Evolutionary conservation across 2,329 filamentous ascomycete genomes (phyloP).

Genomic region (Paecilomyces fulvus): DNA sequence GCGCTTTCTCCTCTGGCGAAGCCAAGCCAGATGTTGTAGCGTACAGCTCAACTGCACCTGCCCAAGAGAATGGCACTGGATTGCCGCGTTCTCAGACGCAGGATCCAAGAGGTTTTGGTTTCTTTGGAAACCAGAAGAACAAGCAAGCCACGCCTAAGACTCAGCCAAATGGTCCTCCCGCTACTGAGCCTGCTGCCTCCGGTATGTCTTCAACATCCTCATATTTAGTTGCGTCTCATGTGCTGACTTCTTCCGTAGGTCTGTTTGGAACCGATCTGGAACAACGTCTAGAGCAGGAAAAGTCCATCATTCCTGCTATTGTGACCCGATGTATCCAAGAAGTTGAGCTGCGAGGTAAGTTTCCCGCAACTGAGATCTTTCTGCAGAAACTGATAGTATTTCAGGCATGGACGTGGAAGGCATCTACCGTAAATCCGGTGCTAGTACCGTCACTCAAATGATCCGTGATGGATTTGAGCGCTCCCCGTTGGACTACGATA

Average conservation of each 20-base stretch:
- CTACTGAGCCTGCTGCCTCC: conserved; percentile 28
- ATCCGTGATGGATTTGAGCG: conserved; percentile 90
- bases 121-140: conserved; percentile 52
- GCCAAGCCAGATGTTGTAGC: conserved; percentile 53
- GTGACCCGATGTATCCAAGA: conserved; percentile 93
- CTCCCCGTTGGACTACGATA: conserved; percentile 67
- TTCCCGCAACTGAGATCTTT: background rate
- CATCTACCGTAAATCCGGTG: conserved; percentile 95
- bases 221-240: background rate
- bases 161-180: conserved; percentile 36
- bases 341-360: conserved; percentile 73
- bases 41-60: conserved; percentile 49
- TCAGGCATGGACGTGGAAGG: conserved; percentile 84
- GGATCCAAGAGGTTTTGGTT: conserved; percentile 53
- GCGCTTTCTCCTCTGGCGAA: conserved; percentile 70
- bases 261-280: conserved; percentile 87
- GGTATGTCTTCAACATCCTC: conserved; percentile 23
- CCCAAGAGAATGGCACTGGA: conserved; percentile 19
- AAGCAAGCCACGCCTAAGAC: conserved; percentile 33
- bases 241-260: conserved; percentile 23
- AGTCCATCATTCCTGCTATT: conserved; percentile 78
- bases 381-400: conserved; percentile 5
- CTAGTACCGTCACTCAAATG: conserved; percentile 78
- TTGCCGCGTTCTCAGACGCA: conserved; percentile 32
- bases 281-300: conserved; percentile 79